Evolutionary conservation across 2,329 filamentous ascomycete genomes (phyloP).

Genomic region (Nectriaceae sp.): DNA sequence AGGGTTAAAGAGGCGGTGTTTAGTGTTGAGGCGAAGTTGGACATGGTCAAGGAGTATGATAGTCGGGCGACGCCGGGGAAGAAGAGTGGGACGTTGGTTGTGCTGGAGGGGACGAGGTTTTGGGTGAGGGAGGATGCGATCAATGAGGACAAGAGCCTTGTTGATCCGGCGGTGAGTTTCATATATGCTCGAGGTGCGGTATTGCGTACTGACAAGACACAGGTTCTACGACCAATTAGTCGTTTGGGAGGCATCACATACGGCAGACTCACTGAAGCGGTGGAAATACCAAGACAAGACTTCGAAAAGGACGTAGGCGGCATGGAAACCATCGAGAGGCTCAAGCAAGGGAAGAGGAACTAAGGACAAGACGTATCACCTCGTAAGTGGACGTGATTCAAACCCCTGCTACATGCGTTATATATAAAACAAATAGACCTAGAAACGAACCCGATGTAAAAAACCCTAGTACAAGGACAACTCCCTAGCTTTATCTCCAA

Average conservation of each 20-base stretch:
- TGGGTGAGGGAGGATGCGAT: slow-evolving; percentile 90
- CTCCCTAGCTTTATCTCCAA: no score
- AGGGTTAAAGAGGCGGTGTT: slow-evolving; percentile 84
- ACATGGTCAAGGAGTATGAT: slow-evolving; percentile 77
- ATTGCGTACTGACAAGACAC: background rate
- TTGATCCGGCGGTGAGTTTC: slow-evolving; percentile 67
- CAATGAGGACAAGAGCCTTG: slow-evolving; percentile 71
- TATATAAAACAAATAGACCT: slow-evolving; percentile 8
- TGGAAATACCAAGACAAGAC: slow-evolving; percentile 70
- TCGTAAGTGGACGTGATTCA: background rate
- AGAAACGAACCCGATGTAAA: background rate
- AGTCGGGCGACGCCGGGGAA: slow-evolving; percentile 69
- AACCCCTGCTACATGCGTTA: background rate
- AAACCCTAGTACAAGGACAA: no score
- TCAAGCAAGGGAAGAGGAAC: slow-evolving; percentile 36
- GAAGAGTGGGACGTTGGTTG: slow-evolving; percentile 72
- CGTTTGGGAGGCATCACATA: slow-evolving; percentile 88
- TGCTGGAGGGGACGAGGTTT: slow-evolving; percentile 83
- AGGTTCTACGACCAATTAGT: slow-evolving; percentile 73
- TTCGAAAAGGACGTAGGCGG: slow-evolving; percentile 55
- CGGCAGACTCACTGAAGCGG: slow-evolving; percentile 65
- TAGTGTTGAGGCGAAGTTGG: slow-evolving; percentile 76
- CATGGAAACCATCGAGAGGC: slow-evolving; percentile 56
- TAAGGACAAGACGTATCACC: slow-evolving; percentile 5
- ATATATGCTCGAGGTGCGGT: no score